These are phyloP conservation scores for Pestalotiopsis fici DNA, from an alignment of 2,329 filamentous ascomycete genomes.

Conservation along the genomic window DNA sequence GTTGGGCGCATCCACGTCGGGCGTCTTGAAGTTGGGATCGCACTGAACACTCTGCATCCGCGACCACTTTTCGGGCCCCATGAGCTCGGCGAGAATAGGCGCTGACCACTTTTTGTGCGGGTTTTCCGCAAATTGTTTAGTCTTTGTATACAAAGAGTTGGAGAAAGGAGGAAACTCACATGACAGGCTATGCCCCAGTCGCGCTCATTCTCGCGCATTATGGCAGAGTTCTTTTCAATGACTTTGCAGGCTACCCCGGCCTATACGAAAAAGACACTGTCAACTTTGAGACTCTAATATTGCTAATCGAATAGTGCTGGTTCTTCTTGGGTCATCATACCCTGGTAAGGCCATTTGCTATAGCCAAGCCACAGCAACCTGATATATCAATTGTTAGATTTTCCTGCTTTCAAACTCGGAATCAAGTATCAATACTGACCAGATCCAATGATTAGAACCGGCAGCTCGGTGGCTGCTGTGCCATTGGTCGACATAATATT, in stretches of 20 bases:
- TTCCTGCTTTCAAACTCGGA: not conserved
- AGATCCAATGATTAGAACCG: constrained; percentile 25
- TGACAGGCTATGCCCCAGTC: constrained; percentile 26
- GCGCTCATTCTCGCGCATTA: constrained; percentile 15
- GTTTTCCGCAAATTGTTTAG: not conserved
- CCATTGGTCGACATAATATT: constrained; percentile 13
- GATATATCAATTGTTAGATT: not conserved
- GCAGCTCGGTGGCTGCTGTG: constrained; percentile 12
- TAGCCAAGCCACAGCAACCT: constrained; percentile 23
- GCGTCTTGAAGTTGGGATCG: constrained; percentile 17
- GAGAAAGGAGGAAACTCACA: constrained; percentile 1
- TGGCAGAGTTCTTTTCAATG: constrained; percentile 19
- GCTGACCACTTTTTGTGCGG: constrained; percentile 16
- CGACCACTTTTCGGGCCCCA: constrained; percentile 22
- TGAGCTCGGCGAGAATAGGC: constrained; percentile 17
- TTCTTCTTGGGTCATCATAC: constrained; percentile 10
- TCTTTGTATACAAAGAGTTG: not conserved
- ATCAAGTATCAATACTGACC: constrained; percentile 14
- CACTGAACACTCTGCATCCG: constrained; percentile 15
- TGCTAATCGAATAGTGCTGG: not conserved
- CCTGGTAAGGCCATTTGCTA: constrained; percentile 23
- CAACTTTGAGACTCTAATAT: not conserved
- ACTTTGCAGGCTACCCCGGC: constrained; percentile 22
- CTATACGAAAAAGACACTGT: constrained; percentile 10
- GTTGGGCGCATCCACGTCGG: constrained; percentile 9